Evolutionary conservation across 768 basidiomycete genomes (phyloP).

Genomic region (Leccinum arenicola): DNA sequence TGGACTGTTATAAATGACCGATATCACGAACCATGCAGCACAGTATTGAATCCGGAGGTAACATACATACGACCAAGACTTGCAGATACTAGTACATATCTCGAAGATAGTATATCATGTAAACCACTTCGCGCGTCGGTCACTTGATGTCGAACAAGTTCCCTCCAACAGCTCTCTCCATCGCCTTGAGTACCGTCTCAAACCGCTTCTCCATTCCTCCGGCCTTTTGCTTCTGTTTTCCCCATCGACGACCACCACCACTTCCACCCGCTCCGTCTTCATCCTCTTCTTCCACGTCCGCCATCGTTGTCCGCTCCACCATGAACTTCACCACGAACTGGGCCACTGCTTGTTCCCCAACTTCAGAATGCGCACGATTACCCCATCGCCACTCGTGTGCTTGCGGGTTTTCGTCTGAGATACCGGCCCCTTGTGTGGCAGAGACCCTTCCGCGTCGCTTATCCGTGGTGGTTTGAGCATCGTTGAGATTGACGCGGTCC

Average conservation of each 20-base stretch:
- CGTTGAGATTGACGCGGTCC: conserved; percentile 12
- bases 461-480: too few relatives aligned
- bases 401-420: conserved; percentile 14
- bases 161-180: conserved; percentile 65
- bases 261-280: conserved; percentile 5
- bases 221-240: too few relatives aligned
- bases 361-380: conserved; percentile 68
- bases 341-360: conserved; percentile 75
- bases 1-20: too few relatives aligned
- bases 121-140: not conserved
- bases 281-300: conserved; percentile 17
- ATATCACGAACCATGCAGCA: too few relatives aligned
- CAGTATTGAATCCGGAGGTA: too few relatives aligned
- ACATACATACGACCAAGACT: too few relatives aligned
- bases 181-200: conserved; percentile 46
- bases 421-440: too few relatives aligned
- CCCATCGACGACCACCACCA: not conserved
- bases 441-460: too few relatives aligned
- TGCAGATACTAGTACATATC: too few relatives aligned
- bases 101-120: too few relatives aligned
- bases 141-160: conserved; percentile 40
- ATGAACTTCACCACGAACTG: conserved; percentile 77
- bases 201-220: conserved; percentile 18
- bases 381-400: conserved; percentile 87
- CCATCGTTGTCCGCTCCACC: conserved; percentile 30